These are phyloP conservation scores for Xylaria telfairii DNA, from an alignment of 495 filamentous ascomycete species.

Conservation along the genomic window DNA sequence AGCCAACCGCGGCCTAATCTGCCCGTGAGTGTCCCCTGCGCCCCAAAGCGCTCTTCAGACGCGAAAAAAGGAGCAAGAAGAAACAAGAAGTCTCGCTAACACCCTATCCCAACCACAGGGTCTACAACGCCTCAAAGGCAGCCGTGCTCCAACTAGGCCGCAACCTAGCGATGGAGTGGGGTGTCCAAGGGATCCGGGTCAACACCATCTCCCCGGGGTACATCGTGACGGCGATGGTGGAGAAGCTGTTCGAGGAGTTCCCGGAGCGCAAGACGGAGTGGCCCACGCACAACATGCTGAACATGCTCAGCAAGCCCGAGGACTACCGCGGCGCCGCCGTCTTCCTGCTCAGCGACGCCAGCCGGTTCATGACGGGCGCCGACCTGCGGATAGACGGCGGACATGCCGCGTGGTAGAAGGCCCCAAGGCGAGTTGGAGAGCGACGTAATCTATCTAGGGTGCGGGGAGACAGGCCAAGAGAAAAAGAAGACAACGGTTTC, in stretches of 20 bases:
- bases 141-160: conserved; percentile 83
- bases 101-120: conserved; percentile 52
- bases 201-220: conserved; percentile 97
- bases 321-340: conserved; percentile 82
- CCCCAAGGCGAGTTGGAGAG: neutral
- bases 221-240: conserved; percentile 91
- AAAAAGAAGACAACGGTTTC: conserved; percentile 5
- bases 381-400: conserved; percentile 85
- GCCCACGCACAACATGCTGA: conserved; percentile 90
- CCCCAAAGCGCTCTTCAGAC: neutral
- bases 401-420: conserved; percentile 77
- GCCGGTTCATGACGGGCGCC: conserved; percentile 83
- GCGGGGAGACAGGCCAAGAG: neutral
- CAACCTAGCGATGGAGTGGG: conserved; percentile 91
- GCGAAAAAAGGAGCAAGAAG: no score
- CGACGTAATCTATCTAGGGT: no score
- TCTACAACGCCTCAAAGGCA: conserved; percentile 91
- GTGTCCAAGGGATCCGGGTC: conserved; percentile 83
- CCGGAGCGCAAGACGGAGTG: conserved; percentile 79
- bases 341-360: conserved; percentile 87
- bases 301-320: conserved; percentile 74
- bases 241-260: conserved; percentile 73
- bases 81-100: neutral
- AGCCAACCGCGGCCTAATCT: conserved; percentile 67
- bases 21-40: conserved; percentile 44